Evolutionary conservation across 306 rosid species (phyloP).

Genomic region (Geum urbanum): DNA sequence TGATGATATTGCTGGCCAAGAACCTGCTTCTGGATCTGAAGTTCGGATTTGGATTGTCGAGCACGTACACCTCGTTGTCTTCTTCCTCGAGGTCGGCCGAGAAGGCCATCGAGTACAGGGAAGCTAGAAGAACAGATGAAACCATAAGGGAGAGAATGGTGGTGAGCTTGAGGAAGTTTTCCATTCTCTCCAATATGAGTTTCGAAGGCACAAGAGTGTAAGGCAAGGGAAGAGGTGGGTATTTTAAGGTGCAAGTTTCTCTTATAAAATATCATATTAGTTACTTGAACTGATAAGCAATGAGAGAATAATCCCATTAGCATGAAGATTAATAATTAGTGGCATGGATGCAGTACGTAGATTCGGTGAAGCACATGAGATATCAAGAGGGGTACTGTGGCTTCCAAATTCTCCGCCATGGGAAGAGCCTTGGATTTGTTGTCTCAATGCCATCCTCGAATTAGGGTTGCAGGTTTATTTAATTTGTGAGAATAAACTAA

Average conservation of each 20-base stretch:
- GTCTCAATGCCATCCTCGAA: constrained; percentile 1
- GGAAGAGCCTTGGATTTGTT: constrained; percentile 8
- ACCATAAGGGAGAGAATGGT: constrained; percentile 40
- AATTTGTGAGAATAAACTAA: not conserved
- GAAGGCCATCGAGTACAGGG: constrained; percentile 19
- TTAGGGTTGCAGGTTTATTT: not conserved
- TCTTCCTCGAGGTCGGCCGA: constrained; percentile 22
- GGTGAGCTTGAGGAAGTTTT: constrained; percentile 36
- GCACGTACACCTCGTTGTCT: constrained; percentile 34
- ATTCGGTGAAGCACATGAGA: constrained; percentile 15
- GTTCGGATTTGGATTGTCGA: constrained; percentile 31
- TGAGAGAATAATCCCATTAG: constrained; percentile 4
- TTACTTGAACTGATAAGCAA: not conserved
- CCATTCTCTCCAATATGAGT: constrained; percentile 30
- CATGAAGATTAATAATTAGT: not conserved
- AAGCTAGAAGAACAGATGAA: constrained; percentile 18
- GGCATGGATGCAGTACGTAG: not conserved
- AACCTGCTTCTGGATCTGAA: constrained; percentile 48
- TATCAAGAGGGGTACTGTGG: not conserved
- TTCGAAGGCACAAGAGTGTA: not conserved
- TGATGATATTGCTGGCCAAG: constrained; percentile 30
- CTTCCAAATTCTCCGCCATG: constrained; percentile 21
- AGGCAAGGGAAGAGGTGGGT: constrained; percentile 8
- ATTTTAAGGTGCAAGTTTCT: constrained; percentile 3
- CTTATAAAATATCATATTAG: not conserved